These are phyloP conservation scores for Yarrowia keelungensis DNA, from an alignment of 805 yeast genomes.

Conservation along the genomic window DNA sequence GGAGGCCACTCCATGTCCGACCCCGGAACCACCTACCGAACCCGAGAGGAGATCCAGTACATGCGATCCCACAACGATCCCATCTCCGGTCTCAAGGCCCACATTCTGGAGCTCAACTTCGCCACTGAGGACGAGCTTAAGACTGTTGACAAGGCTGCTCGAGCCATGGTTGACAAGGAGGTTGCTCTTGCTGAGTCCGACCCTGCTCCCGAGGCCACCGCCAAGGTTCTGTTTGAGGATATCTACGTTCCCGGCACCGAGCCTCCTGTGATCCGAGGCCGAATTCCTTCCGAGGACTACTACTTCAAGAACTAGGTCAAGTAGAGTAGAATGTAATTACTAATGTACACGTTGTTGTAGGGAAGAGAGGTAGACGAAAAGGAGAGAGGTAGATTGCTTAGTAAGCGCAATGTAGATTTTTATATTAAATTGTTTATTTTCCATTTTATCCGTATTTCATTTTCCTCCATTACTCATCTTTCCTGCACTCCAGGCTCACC, in stretches of 20 bases:
- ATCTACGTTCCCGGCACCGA: constrained; percentile 95
- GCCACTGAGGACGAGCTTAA: constrained; percentile 96
- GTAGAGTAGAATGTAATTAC: constrained; percentile 31
- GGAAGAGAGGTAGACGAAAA: too few species aligned
- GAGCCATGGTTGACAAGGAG: constrained; percentile 94
- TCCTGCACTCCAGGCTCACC: constrained; percentile 12
- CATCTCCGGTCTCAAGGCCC: constrained; percentile 92
- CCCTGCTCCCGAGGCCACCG: constrained; percentile 93
- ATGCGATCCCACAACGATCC: constrained; percentile 99
- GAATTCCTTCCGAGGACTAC: constrained; percentile 96
- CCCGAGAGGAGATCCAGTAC: constrained; percentile 99
- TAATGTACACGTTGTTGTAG: constrained; percentile 1
- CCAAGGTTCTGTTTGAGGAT: constrained; percentile 94
- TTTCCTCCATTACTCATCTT: background rate
- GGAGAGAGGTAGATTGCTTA: too few species aligned
- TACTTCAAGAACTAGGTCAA: constrained; percentile 56
- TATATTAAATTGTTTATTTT: background rate
- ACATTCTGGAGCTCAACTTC: constrained; percentile 77
- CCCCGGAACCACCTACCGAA: constrained; percentile 99
- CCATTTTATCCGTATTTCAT: background rate
- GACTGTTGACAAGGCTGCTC: constrained; percentile 92
- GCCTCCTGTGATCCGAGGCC: constrained; percentile 91
- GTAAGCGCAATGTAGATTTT: background rate
- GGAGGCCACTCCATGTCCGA: constrained; percentile 99
- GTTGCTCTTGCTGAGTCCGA: constrained; percentile 91